Conservation (phyloP, 2,329 filamentous ascomycete species). For the Aureobasidium sp. region DNA sequence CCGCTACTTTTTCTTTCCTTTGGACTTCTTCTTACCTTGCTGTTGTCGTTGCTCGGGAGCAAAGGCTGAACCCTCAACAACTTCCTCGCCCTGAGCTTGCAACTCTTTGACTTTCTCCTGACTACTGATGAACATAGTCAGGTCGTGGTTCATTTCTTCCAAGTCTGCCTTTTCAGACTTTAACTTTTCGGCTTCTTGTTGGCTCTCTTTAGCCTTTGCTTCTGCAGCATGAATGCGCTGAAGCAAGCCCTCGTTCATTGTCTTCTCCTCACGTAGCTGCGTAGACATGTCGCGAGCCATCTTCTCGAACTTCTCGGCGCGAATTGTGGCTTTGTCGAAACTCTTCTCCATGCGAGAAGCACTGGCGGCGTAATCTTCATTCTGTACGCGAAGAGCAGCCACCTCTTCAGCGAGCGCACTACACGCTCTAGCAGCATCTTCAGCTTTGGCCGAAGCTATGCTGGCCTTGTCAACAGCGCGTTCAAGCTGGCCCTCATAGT, state of each 20-base stretch:
- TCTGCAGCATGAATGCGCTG: constrained; percentile 67
- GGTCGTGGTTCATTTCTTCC: constrained; percentile 77
- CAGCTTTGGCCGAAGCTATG: constrained; percentile 61
- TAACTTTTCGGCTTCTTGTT: constrained; percentile 36
- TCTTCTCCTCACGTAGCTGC: constrained; percentile 78
- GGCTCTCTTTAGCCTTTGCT: constrained; percentile 50
- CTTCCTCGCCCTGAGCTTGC: constrained; percentile 54
- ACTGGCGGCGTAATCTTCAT: constrained; percentile 46
- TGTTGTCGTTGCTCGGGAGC: constrained; percentile 48
- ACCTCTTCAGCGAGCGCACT: constrained; percentile 46
- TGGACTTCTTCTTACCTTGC: constrained; percentile 38
- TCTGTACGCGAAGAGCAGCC: constrained; percentile 45
- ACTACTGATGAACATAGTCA: constrained; percentile 80
- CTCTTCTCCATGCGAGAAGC: constrained; percentile 67
- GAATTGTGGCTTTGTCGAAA: constrained; percentile 58
- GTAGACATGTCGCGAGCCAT: constrained; percentile 69
- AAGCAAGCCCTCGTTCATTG: constrained; percentile 73
- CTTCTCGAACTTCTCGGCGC: constrained; percentile 64
- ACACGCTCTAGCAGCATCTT: constrained; percentile 50
- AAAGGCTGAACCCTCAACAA: constrained; percentile 57
- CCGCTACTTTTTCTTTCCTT: constrained; percentile 34
- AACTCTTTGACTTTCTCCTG: constrained; percentile 71
- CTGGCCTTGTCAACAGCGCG: constrained; percentile 85
- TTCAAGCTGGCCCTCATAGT: constrained; percentile 88
- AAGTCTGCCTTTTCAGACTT: constrained; percentile 60